Conservation (phyloP, 306 rosid genomes). For the Prosopis cineraria region DNA sequence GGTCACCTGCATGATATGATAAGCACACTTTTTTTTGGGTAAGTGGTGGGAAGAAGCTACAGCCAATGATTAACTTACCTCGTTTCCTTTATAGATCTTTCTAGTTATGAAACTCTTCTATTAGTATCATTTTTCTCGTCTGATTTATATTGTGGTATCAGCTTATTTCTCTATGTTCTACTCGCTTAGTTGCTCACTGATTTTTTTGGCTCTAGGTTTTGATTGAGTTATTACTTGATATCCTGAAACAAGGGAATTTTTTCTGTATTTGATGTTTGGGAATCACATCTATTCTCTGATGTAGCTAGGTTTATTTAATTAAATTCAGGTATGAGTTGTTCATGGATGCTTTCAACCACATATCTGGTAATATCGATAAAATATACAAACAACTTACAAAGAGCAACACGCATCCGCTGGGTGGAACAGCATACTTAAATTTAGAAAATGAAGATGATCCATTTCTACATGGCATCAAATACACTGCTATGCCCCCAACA, state of each 20-base stretch:
- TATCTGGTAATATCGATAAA: slow-evolving; percentile 79
- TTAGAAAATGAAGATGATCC: slow-evolving; percentile 99
- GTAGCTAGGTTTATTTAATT: slow-evolving; percentile 37
- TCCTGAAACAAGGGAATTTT: neutral
- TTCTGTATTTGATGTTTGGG: slow-evolving; percentile 2
- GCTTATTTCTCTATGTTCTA: neutral
- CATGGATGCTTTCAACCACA: slow-evolving; percentile 93
- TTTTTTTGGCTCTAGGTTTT: neutral
- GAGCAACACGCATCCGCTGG: slow-evolving; percentile 91
- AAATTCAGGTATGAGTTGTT: slow-evolving; percentile 73
- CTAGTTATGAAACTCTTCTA: neutral
- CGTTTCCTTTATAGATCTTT: neutral
- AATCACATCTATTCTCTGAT: slow-evolving; percentile 21
- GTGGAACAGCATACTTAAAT: slow-evolving; percentile 91
- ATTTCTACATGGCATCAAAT: slow-evolving; percentile 90
- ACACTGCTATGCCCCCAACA: slow-evolving; percentile 99
- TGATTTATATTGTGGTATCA: neutral
- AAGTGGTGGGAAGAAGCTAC: neutral
- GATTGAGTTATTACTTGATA: neutral
- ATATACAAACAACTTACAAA: slow-evolving; percentile 92
- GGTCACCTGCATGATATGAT: neutral
- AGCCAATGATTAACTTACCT: neutral
- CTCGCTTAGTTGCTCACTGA: too few species aligned
- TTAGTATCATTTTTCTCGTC: neutral
- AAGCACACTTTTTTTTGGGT: neutral